These are phyloP conservation scores for Arthrobotrys pseudoclavata DNA, from an alignment of 2,329 filamentous ascomycete genomes.

Conservation along the genomic window DNA sequence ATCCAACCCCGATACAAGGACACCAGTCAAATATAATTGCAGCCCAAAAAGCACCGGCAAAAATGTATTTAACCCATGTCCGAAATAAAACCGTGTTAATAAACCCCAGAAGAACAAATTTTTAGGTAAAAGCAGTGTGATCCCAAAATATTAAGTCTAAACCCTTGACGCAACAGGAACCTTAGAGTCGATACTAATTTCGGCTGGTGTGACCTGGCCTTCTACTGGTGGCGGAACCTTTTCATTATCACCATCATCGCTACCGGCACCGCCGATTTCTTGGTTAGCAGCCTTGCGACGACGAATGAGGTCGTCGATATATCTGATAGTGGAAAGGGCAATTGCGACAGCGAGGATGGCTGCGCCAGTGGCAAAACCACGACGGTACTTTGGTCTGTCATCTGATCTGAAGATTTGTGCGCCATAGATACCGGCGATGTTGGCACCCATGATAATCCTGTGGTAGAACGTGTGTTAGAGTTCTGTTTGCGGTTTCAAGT, in stretches of 20 bases:
- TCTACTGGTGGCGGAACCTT: conserved; percentile 45
- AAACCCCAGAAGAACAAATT: conserved; percentile 17
- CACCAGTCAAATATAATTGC: conserved; percentile 2
- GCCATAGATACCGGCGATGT: conserved; percentile 74
- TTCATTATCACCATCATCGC: conserved; percentile 44
- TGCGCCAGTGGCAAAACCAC: conserved; percentile 69
- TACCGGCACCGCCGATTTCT: conserved; percentile 16
- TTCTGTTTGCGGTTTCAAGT: neutral
- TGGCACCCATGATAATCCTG: conserved; percentile 74
- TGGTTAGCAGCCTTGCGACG: conserved; percentile 61
- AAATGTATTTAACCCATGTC: conserved; percentile 27
- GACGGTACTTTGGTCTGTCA: conserved; percentile 70
- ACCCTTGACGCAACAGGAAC: conserved; percentile 10
- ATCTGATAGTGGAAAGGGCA: conserved; percentile 67
- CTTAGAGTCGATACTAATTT: conserved; percentile 36
- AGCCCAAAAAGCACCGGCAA: conserved; percentile 22
- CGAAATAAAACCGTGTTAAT: neutral
- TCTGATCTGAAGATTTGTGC: conserved; percentile 73
- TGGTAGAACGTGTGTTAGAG: neutral
- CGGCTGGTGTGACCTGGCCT: conserved; percentile 27
- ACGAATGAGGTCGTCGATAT: conserved; percentile 67
- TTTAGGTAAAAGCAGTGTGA: neutral
- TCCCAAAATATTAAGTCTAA: conserved; percentile 17
- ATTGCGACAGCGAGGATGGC: conserved; percentile 68
- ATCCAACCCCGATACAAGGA: conserved; percentile 15